Evolutionary conservation across 2,329 filamentous ascomycete species (phyloP).

Genomic region (Fusarium oxysporum): DNA sequence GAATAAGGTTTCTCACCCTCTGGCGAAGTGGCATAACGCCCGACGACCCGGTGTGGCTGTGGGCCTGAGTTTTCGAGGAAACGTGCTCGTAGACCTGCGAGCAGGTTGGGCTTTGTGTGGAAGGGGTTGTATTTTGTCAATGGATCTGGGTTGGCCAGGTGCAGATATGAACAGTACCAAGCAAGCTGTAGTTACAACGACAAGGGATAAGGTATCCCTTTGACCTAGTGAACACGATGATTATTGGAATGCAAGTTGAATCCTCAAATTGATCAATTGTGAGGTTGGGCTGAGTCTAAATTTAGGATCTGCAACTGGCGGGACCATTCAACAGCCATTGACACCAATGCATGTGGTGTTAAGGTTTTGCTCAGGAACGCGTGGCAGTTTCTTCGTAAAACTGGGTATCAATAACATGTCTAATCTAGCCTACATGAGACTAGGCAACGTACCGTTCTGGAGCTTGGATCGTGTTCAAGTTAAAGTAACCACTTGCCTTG

Average conservation of each 20-base stretch:
- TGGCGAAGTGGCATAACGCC: conserved; percentile 17
- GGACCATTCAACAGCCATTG: conserved; percentile 1
- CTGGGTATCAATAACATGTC: conserved; percentile 29
- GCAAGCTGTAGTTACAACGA: conserved; percentile 36
- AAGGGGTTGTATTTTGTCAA: conserved; percentile 19
- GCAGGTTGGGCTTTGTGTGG: conserved; percentile 20
- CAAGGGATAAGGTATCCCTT: conserved; percentile 29
- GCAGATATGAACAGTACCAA: conserved; percentile 33
- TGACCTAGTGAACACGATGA: conserved; percentile 41
- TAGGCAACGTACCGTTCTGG: neutral
- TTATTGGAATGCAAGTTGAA: conserved; percentile 42
- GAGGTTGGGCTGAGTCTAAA: neutral
- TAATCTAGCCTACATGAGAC: conserved; percentile 18
- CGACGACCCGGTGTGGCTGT: conserved; percentile 3
- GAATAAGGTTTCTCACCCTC: conserved; percentile 13
- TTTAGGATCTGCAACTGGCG: conserved; percentile 13
- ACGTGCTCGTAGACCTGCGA: conserved; percentile 14
- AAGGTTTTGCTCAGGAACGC: conserved; percentile 29
- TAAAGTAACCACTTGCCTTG: neutral
- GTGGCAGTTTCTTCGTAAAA: conserved; percentile 24
- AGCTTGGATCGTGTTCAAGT: neutral
- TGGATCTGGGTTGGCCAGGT: conserved; percentile 26
- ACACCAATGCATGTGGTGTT: neutral
- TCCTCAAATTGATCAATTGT: neutral
- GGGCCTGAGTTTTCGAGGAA: conserved; percentile 24